These are phyloP conservation scores for Fomitopsis betulina DNA, from an alignment of 1,284 basidiomycete genomes.

Conservation along the genomic window DNA sequence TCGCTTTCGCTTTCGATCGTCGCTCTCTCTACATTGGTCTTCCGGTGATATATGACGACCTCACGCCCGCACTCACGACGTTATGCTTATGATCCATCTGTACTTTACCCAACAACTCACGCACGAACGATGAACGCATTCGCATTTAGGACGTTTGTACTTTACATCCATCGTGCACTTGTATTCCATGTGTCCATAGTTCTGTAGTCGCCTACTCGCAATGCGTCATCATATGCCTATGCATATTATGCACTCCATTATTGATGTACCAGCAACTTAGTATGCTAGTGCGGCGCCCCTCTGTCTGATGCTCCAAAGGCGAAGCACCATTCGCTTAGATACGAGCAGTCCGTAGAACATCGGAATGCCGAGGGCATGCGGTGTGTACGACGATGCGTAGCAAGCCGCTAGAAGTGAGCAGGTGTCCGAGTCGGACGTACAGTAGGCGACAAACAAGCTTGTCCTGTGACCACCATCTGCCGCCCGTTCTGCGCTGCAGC, in stretches of 20 bases:
- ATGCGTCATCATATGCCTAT: not conserved
- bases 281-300: not conserved
- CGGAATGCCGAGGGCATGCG: not conserved
- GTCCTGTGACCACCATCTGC: not conserved
- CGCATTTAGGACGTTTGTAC: constrained; percentile 18
- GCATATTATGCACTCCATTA: not conserved
- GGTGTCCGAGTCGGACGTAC: not conserved
- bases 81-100: constrained; percentile 12
- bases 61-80: not conserved
- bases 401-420: not conserved
- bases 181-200: constrained; percentile 13
- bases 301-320: not conserved
- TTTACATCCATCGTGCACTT: constrained; percentile 15
- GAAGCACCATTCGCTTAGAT: not conserved
- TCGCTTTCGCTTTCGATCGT: constrained; percentile 12
- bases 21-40: constrained; percentile 6
- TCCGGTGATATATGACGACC: constrained; percentile 7
- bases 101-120: constrained; percentile 9
- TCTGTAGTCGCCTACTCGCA: constrained; percentile 1
- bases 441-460: not conserved
- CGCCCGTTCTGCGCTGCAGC: not conserved
- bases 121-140: constrained; percentile 2
- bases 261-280: not conserved
- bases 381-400: not conserved
- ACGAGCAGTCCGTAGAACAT: not conserved